A percentile compares a stretch with the other conserved stretches of the same genome.
These are phyloP conservation scores for Nicotiana tabacum DNA, from an alignment of 257 asterid species.

Conservation along the genomic window DNA sequence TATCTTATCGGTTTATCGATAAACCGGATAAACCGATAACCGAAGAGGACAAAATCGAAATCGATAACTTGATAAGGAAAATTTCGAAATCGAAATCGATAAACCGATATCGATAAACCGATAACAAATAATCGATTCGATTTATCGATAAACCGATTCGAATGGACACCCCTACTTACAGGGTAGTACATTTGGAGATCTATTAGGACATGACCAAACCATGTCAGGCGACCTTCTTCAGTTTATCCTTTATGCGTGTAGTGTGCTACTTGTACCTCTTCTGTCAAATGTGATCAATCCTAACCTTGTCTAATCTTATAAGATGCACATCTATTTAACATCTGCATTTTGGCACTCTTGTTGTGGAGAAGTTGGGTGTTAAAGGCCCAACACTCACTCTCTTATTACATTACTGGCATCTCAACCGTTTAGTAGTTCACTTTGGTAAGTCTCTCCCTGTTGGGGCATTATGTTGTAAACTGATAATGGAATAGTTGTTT, in stretches of 20 bases:
- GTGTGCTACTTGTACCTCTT: background rate
- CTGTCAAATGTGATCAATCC: background rate
- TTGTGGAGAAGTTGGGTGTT: background rate
- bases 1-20: too few species aligned
- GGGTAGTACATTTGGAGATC: background rate
- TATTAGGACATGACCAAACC: background rate
- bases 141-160: too few species aligned
- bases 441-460: background rate
- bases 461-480: background rate
- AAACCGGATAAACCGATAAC: too few species aligned
- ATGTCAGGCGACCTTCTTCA: background rate
- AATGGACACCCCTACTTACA: background rate
- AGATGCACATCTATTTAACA: background rate
- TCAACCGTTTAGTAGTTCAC: slow-evolving; percentile 2
- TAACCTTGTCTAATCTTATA: background rate
- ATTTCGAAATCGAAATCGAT: too few species aligned
- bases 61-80: too few species aligned
- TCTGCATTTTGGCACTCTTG: background rate
- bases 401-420: background rate
- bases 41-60: too few species aligned
- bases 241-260: background rate
- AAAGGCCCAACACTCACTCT: background rate
- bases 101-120: too few species aligned
- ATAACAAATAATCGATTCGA: too few species aligned
- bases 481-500: background rate